Evolutionary conservation across 192 early-diverging fungal genomes (phyloP), one percentile per base, ranked within the genome.

Genomic region (Rhizophagus sp.): DNA sequence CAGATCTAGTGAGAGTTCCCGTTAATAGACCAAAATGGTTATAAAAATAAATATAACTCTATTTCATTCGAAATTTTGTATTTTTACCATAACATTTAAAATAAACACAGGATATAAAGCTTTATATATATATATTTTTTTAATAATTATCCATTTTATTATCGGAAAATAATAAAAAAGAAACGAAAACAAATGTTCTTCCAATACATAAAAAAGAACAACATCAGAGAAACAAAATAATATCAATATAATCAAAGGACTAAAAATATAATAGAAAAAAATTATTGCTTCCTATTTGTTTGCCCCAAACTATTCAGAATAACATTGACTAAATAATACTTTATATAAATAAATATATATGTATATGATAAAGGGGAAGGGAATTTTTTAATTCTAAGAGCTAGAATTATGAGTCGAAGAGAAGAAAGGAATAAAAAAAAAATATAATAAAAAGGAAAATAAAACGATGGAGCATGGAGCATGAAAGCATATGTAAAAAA

Each of bases 1-100:
- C 94, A 7, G 98, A 99, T 86, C 85, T 99, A 62, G 97, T 99
- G 9, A 79, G 92, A 25, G 88, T 95, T 27, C 95, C 95, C 13
- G 85, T 90, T 36, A 91, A 91, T 75, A 84, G 87, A 69, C 93
- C 93, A 66, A 88, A 87, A 39, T 96, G 95, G 95, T 85, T 96
- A 0, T 96, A 80, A 84, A 30, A 57, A 69, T 24, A 49, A 64
- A 15, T 22, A 1, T 13, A 22, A 1, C 65, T 30, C 30, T 30
- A 30, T 30, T 30, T 30, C 30, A 1, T 1, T 30, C 30, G 30
- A 0, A 10, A 57, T 7, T 57, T 57, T 57, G 19, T 57, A 57
- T 22, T 57, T 57, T 22, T 41, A 41, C 39, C 39, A 41, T 41
- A 41, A 41, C 39, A 7, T 7, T 41, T 41, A 41, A 41, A 15